These are phyloP conservation scores for Podospora australis DNA, from an alignment of 495 filamentous ascomycete genomes.

Conservation along the genomic window DNA sequence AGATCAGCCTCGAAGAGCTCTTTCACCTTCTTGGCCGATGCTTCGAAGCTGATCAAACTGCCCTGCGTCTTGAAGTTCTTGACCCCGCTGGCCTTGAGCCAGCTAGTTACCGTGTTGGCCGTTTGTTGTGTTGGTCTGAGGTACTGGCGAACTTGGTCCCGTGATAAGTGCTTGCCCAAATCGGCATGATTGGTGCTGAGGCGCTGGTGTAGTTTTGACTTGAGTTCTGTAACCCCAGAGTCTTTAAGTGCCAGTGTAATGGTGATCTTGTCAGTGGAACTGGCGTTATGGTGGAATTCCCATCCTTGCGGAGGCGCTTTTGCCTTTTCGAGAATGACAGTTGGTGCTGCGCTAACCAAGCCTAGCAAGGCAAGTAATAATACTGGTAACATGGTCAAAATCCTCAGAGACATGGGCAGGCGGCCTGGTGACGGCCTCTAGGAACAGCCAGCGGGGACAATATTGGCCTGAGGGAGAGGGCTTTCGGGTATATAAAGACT, in stretches of 20 bases:
- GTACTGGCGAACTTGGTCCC: slow-evolving; percentile 24
- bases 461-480: too few relatives aligned
- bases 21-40: slow-evolving; percentile 27
- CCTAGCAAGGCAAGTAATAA: slow-evolving; percentile 11
- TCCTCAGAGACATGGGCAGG: slow-evolving; percentile 1
- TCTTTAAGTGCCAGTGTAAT: slow-evolving; percentile 34
- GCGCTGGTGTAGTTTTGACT: slow-evolving; percentile 22
- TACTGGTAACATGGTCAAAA: slow-evolving; percentile 12
- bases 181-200: slow-evolving; percentile 12
- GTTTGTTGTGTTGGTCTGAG: slow-evolving; percentile 19
- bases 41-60: slow-evolving; percentile 28
- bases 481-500: too few relatives aligned
- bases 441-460: too few relatives aligned
- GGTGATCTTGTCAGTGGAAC: slow-evolving; percentile 19
- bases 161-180: slow-evolving; percentile 26
- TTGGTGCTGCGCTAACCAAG: slow-evolving; percentile 8
- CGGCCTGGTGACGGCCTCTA: too few relatives aligned
- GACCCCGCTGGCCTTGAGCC: slow-evolving; percentile 30
- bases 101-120: slow-evolving; percentile 23
- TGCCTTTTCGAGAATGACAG: slow-evolving; percentile 18
- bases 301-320: slow-evolving; percentile 19
- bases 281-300: slow-evolving; percentile 17
- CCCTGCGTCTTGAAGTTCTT: slow-evolving; percentile 19
- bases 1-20: slow-evolving; percentile 34
- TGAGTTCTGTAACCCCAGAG: slow-evolving; percentile 29